Conservation (phyloP, 768 basidiomycete species). For the Podaxis sp. region DNA sequence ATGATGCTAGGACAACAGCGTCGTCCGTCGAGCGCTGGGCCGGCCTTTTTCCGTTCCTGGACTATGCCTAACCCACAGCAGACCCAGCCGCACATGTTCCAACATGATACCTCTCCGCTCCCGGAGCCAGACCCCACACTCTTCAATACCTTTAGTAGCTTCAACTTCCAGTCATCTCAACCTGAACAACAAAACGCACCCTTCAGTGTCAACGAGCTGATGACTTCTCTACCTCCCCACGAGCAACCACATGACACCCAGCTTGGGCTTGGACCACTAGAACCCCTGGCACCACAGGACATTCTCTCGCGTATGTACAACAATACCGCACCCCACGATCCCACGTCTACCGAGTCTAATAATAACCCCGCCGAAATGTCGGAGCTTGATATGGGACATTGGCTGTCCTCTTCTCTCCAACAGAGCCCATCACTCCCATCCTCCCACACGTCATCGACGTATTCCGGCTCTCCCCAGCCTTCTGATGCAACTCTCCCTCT, state of each 20-base stretch:
- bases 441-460: slow-evolving; percentile 12
- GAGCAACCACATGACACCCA: slow-evolving; percentile 8
- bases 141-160: slow-evolving; percentile 13
- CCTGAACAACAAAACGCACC: slow-evolving; percentile 9
- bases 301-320: slow-evolving; percentile 12
- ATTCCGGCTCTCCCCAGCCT: slow-evolving; percentile 10
- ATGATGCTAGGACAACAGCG: slow-evolving; percentile 17
- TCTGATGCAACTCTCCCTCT: slow-evolving; percentile 10
- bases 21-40: slow-evolving; percentile 17
- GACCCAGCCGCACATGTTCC: slow-evolving; percentile 6
- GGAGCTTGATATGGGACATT: slow-evolving; percentile 10
- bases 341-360: slow-evolving; percentile 5
- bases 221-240: slow-evolving; percentile 10
- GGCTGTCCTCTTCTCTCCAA: slow-evolving; percentile 9
- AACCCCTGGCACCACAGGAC: slow-evolving; percentile 10
- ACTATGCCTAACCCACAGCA: slow-evolving; percentile 1
- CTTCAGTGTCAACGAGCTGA: slow-evolving; percentile 9
- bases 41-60: slow-evolving; percentile 16
- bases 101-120: slow-evolving; percentile 14
- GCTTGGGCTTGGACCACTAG: slow-evolving; percentile 9
- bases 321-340: background rate
- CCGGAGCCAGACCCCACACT: slow-evolving; percentile 18
- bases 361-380: slow-evolving; percentile 7
- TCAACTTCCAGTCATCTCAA: slow-evolving; percentile 10
- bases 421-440: slow-evolving; percentile 10